These are phyloP conservation scores for Monosporozyma solicola DNA, from an alignment of 805 yeast species.

Conservation along the genomic window DNA sequence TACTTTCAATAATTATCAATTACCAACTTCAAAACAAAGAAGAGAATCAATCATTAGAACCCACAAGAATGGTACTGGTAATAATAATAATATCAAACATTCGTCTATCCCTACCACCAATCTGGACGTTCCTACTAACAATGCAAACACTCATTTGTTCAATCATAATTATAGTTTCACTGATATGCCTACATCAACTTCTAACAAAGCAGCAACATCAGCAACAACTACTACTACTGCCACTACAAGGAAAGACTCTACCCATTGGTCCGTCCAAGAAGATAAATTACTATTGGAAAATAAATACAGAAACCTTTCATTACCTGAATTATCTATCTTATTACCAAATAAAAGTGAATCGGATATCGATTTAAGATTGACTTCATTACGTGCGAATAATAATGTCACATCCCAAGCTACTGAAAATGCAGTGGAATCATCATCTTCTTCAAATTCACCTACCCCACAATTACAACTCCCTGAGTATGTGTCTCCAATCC, in stretches of 20 bases:
- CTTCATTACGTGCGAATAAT: constrained; percentile 24
- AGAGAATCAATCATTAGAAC: constrained; percentile 20
- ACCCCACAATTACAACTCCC: not conserved
- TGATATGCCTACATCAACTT: constrained; percentile 11
- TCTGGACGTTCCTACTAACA: not conserved
- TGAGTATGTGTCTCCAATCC: constrained; percentile 11
- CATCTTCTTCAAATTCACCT: not conserved
- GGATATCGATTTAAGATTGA: constrained; percentile 62
- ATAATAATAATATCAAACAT: not conserved
- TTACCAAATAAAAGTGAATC: constrained; percentile 64
- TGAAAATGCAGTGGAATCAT: not conserved
- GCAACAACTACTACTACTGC: not conserved
- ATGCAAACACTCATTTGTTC: not conserved
- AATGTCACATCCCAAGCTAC: not conserved
- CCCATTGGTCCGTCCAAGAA: constrained; percentile 50
- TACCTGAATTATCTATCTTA: constrained; percentile 65
- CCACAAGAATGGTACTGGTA: not conserved
- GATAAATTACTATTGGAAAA: constrained; percentile 54
- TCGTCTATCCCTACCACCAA: not conserved
- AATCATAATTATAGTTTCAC: constrained; percentile 9
- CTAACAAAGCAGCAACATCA: not conserved
- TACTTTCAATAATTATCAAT: constrained; percentile 4
- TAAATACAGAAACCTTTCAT: constrained; percentile 50
- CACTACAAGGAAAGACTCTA: not conserved
- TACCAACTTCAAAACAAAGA: constrained; percentile 8